These are phyloP conservation scores for Solanum stenotomum DNA, from an alignment of 257 asterid species.

Conservation along the genomic window DNA sequence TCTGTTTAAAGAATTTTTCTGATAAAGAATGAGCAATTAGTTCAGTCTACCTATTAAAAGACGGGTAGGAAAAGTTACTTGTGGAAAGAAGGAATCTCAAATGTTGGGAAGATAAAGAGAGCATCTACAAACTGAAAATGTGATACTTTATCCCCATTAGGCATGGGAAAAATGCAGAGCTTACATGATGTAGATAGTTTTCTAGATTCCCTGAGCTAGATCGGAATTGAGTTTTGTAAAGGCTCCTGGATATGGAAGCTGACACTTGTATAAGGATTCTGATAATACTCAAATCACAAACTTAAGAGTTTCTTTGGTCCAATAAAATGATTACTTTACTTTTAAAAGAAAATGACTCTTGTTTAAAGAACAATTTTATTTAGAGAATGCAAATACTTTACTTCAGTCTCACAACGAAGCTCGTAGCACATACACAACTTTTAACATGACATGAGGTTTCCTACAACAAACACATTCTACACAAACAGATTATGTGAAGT, in stretches of 20 bases:
- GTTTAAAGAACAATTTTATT: not conserved
- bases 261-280: not conserved
- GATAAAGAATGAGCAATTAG: not conserved
- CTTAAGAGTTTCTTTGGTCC: not conserved
- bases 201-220: not conserved
- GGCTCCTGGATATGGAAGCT: not conserved
- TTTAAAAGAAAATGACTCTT: not conserved
- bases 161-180: not conserved
- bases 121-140: not conserved
- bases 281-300: not conserved
- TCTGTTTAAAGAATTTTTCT: not conserved
- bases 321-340: not conserved
- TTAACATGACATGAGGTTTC: not conserved
- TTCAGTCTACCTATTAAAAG: not conserved
- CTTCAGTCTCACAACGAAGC: not conserved
- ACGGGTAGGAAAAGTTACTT: not conserved
- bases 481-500: not conserved
- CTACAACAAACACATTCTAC: not conserved
- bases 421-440: not conserved
- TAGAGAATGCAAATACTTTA: not conserved
- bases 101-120: not conserved
- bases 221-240: not conserved
- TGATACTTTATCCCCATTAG: not conserved
- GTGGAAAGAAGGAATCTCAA: not conserved
- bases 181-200: not conserved